Percentiles rank a stretch among this genome's conserved stretches.
Evolutionary conservation across 2,329 filamentous ascomycete genomes (phyloP).

Genomic region (Penicillium sp.): DNA sequence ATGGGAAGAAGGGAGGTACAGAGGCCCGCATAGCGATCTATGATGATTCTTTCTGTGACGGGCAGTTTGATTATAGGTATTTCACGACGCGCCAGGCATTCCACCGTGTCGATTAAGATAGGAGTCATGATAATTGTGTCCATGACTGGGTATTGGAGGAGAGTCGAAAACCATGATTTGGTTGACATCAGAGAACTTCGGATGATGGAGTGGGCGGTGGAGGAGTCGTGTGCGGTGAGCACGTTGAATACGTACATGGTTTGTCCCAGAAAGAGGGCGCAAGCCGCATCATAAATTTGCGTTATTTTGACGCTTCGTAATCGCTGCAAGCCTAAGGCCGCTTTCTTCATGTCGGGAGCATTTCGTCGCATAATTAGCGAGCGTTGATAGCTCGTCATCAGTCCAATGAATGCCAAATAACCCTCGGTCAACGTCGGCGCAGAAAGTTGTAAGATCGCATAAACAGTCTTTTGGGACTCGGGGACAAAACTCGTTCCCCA

Average conservation of each 20-base stretch:
- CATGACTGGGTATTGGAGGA: slow-evolving; percentile 25
- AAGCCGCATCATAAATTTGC: slow-evolving; percentile 24
- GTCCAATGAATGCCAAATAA: slow-evolving; percentile 21
- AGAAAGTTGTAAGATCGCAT: slow-evolving; percentile 17
- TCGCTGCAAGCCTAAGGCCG: slow-evolving; percentile 20
- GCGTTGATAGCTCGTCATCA: slow-evolving; percentile 25
- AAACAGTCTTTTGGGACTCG: slow-evolving; percentile 16
- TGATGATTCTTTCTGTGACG: slow-evolving; percentile 15
- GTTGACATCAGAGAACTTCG: slow-evolving; percentile 28
- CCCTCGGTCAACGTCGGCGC: slow-evolving; percentile 20
- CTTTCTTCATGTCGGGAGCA: slow-evolving; percentile 20
- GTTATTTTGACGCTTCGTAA: slow-evolving; percentile 19
- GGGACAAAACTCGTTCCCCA: slow-evolving; percentile 19
- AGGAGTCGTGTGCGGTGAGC: slow-evolving; percentile 24
- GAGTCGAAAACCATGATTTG: slow-evolving; percentile 26
- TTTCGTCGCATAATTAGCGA: slow-evolving; percentile 19
- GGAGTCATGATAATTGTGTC: slow-evolving; percentile 30
- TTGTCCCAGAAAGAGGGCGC: slow-evolving; percentile 25
- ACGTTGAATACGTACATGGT: slow-evolving; percentile 30
- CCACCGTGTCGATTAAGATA: slow-evolving; percentile 32
- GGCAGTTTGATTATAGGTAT: slow-evolving; percentile 30
- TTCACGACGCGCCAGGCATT: slow-evolving; percentile 30
- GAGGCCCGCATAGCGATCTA: slow-evolving; percentile 32
- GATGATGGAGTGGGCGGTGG: slow-evolving; percentile 26
- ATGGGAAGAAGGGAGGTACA: slow-evolving; percentile 30